phyloP scores from a whole-genome alignment of 2,329 filamentous ascomycete genomes.

The Pestalotiopsis sp. region DNA sequence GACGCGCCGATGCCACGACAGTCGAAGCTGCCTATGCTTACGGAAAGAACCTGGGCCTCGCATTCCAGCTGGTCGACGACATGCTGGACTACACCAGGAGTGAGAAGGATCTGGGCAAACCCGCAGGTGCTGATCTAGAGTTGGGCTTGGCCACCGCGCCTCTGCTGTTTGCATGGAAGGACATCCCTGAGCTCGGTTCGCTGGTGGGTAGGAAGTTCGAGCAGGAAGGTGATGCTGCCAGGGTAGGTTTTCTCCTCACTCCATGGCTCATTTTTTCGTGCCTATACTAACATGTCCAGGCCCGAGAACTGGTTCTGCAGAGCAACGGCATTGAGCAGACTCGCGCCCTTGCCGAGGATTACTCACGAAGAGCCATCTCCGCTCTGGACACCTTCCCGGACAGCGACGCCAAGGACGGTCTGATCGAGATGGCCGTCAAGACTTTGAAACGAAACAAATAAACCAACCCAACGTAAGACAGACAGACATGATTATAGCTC shows the following conservation, averaged over 20 bases:
- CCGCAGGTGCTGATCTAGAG: slow-evolving; percentile 90
- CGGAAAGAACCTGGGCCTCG: slow-evolving; percentile 89
- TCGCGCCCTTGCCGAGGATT: slow-evolving; percentile 85
- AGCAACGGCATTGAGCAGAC: slow-evolving; percentile 93
- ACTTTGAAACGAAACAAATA: slow-evolving; percentile 88
- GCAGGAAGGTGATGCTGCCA: slow-evolving; percentile 79
- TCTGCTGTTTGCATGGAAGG: slow-evolving; percentile 93
- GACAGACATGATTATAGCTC: neutral
- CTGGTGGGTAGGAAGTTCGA: slow-evolving; percentile 92
- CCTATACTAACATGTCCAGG: slow-evolving; percentile 53
- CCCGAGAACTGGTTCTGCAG: slow-evolving; percentile 78
- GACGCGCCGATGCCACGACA: slow-evolving; percentile 73
- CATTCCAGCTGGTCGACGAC: slow-evolving; percentile 97
- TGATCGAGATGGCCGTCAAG: slow-evolving; percentile 93
- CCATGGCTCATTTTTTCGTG: slow-evolving; percentile 3
- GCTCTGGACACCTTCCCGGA: slow-evolving; percentile 86
- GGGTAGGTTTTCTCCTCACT: slow-evolving; percentile 56
- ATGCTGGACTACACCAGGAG: slow-evolving; percentile 95
- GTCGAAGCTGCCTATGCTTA: slow-evolving; percentile 92
- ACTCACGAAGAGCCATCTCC: slow-evolving; percentile 82
- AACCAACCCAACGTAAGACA: slow-evolving; percentile 11
- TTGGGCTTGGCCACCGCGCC: slow-evolving; percentile 92
- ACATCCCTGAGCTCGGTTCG: slow-evolving; percentile 79
- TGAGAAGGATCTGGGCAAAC: slow-evolving; percentile 86
- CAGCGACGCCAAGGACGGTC: slow-evolving; percentile 90